These are phyloP conservation scores for Drechslera avenae DNA, from an alignment of 2,329 filamentous ascomycete genomes.

Conservation along the genomic window DNA sequence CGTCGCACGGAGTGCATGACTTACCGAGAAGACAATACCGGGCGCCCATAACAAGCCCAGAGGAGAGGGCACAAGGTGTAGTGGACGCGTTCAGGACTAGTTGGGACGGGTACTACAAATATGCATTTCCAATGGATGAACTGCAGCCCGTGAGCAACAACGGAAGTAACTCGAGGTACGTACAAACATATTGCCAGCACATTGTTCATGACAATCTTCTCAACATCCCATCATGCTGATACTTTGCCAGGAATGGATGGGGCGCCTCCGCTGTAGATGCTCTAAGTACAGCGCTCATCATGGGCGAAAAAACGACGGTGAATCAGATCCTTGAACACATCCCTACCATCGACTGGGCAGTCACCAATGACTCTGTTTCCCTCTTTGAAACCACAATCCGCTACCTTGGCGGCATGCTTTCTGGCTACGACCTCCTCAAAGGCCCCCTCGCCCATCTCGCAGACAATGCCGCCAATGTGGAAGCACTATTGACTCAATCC, in stretches of 20 bases:
- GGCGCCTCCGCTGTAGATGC: conserved; percentile 83
- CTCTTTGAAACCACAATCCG: conserved; percentile 91
- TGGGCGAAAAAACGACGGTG: conserved; percentile 71
- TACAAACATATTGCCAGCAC: not conserved
- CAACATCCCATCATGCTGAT: not conserved
- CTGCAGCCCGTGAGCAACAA: conserved; percentile 70
- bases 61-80: conserved; percentile 39
- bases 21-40: conserved; percentile 20
- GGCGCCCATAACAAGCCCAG: conserved; percentile 8
- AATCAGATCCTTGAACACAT: conserved; percentile 73
- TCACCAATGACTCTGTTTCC: conserved; percentile 65
- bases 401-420: conserved; percentile 80
- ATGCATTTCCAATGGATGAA: conserved; percentile 80
- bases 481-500: conserved; percentile 69
- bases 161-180: conserved; percentile 71
- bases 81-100: conserved; percentile 42
- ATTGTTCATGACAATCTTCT: too few relatives aligned
- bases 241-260: conserved; percentile 72
- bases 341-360: conserved; percentile 71
- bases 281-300: conserved; percentile 77
- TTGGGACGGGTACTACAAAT: conserved; percentile 63
- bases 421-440: conserved; percentile 74
- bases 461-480: conserved; percentile 55
- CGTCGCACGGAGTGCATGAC: conserved; percentile 15
- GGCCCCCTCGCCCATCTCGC: conserved; percentile 65